These are phyloP conservation scores for Candida vaughaniae DNA, from an alignment of 805 yeast species.

Conservation along the genomic window DNA sequence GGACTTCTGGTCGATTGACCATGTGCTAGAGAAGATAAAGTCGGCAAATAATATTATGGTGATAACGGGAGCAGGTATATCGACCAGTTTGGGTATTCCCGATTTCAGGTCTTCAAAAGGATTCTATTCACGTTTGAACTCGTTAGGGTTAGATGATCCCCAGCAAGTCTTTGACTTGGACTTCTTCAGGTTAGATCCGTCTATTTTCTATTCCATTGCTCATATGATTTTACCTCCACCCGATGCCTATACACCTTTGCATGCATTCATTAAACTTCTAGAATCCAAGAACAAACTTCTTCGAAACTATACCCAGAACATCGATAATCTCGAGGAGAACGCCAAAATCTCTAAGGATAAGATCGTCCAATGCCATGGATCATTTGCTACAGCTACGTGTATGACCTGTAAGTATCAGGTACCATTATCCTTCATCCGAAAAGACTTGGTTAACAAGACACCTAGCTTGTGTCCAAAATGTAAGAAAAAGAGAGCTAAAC, in stretches of 20 bases:
- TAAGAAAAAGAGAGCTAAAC: constrained; percentile 16
- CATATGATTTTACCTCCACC: constrained; percentile 45
- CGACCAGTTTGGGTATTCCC: constrained; percentile 45
- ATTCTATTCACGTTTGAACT: constrained; percentile 54
- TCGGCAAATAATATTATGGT: constrained; percentile 45
- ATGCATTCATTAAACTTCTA: constrained; percentile 35
- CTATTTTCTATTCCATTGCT: constrained; percentile 42
- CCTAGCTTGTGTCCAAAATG: constrained; percentile 56
- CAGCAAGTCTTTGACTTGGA: constrained; percentile 45
- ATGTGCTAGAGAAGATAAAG: constrained; percentile 53
- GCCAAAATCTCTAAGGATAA: constrained; percentile 53
- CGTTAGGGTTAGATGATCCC: constrained; percentile 43
- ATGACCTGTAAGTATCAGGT: constrained; percentile 67
- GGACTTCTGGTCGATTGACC: constrained; percentile 55
- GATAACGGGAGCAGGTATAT: constrained; percentile 47
- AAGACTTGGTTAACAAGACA: constrained; percentile 47
- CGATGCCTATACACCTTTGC: constrained; percentile 35
- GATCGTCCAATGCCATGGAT: constrained; percentile 82
- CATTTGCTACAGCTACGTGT: constrained; percentile 69
- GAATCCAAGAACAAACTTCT: constrained; percentile 37
- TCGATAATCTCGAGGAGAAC: constrained; percentile 46
- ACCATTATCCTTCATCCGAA: constrained; percentile 45
- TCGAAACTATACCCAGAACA: constrained; percentile 45
- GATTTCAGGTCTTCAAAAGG: constrained; percentile 56
- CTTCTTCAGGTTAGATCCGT: constrained; percentile 37